Percentiles rank a stretch among this genome's conserved stretches.
These are phyloP conservation scores for Marchantia polymorpha DNA, from an alignment of 225 moss, liverwort and hornwort species.

Conservation along the genomic window DNA sequence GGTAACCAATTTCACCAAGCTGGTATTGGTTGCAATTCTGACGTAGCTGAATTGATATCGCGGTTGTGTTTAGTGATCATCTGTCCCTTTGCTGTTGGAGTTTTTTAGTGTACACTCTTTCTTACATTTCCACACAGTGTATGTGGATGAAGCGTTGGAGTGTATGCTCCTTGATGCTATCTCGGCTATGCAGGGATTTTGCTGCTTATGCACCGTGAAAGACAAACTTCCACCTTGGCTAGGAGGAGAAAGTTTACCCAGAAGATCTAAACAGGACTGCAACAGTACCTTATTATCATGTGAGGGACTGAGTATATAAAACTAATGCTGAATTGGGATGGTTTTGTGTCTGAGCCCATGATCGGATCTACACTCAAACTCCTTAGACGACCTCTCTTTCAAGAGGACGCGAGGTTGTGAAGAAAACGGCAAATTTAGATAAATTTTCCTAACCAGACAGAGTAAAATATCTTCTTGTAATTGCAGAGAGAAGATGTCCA, in stretches of 20 bases:
- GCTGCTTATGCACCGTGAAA: conserved; percentile 19
- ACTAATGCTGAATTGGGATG: not conserved
- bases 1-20: conserved; percentile 9
- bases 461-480: not conserved
- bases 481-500: not conserved
- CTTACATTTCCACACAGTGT: not conserved
- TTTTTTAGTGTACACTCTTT: not conserved
- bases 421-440: too few species aligned
- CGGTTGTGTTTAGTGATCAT: not conserved
- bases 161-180: not conserved
- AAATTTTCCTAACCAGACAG: too few species aligned
- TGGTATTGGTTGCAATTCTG: not conserved
- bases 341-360: not conserved
- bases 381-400: not conserved
- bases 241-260: not conserved
- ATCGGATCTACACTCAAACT: not conserved
- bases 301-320: not conserved
- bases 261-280: conserved; percentile 13
- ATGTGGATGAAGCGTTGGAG: not conserved
- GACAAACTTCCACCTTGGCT: not conserved
- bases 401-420: too few species aligned
- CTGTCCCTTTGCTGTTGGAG: not conserved
- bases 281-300: conserved; percentile 11
- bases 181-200: conserved; percentile 27
- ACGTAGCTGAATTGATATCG: not conserved